Evolutionary conservation across 345 rosid genomes (phyloP), one percentile per base, ranked within the genome.

Genomic region (Iberis pinnata): DNA sequence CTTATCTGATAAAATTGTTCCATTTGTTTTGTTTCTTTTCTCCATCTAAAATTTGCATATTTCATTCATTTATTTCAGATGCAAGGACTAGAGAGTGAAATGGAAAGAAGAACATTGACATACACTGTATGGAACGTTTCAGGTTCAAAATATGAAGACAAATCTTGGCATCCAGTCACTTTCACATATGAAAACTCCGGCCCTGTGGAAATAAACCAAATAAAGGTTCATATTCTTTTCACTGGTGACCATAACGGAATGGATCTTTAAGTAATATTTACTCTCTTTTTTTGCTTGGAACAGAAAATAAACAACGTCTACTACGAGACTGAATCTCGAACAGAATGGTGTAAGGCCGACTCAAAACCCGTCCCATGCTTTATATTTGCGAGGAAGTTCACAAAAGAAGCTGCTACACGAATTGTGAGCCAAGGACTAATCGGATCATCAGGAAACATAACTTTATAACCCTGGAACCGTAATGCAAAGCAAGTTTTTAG

Each of bases 81-180:
- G 83, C 73, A 50, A 18, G 97, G 62, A 13, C 80, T 88, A 32
- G 98, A 92, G 75, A 59, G 52, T 59, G 86, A 83, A 56, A 64
- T 88, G 63, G 96, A 85, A 57, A 77, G 81, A 60, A 80, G 98
- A 75, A 78, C 98, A 6, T 53, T 92, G 71, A 88, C 98, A 5
- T 92, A 83, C 65, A 83, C 97, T 8, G 63, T 65, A 14, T 92
- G 98, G 98, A 85, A 88, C 63, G 65, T 60, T 39, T 78, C 97
- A 0, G 70, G 74, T 15, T 49, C 77, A 27, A 78, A 75, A 65
- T 75, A 67, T 70, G 90, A 83, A 46, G 66, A 72, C 41, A 76
- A 73, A 61, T 78, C 80, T 41, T 92, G 97, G 98, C 98, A 92
- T 75, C 98, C 98, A 16, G 64, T 77, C 22, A 88, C 90, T 39